phyloP scores from a whole-genome alignment of 805 yeast genomes.

The Jamesozyma spencerorum region DNA sequence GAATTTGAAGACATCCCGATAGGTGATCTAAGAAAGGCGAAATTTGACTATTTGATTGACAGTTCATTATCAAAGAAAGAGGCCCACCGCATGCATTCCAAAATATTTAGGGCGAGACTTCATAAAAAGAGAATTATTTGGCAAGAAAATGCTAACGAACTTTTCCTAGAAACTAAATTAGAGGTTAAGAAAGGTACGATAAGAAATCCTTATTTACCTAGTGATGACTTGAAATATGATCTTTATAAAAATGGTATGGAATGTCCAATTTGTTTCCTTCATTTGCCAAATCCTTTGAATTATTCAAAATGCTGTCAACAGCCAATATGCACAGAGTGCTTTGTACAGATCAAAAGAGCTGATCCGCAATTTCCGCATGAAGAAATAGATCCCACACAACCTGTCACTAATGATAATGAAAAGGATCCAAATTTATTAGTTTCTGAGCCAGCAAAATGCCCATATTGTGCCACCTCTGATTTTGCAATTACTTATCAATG shows the following conservation, averaged over 20 bases:
- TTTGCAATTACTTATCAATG: constrained; percentile 81
- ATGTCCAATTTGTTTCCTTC: constrained; percentile 35
- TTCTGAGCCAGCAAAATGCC: constrained; percentile 85
- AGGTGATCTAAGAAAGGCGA: constrained; percentile 20
- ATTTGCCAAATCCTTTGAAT: constrained; percentile 52
- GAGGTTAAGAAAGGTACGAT: constrained; percentile 33
- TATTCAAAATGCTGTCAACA: constrained; percentile 82
- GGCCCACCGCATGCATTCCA: constrained; percentile 22
- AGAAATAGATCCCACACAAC: constrained; percentile 29
- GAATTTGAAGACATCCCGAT: constrained; percentile 29
- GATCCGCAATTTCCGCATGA: constrained; percentile 74
- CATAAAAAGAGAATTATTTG: constrained; percentile 36
- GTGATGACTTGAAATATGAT: constrained; percentile 38
- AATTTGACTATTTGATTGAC: constrained; percentile 27
- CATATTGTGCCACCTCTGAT: constrained; percentile 81
- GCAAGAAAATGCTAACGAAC: constrained; percentile 53
- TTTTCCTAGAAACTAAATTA: constrained; percentile 46
- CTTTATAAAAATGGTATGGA: constrained; percentile 53
- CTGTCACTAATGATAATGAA: constrained; percentile 22
- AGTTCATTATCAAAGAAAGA: constrained; percentile 23
- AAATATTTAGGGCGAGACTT: constrained; percentile 28
- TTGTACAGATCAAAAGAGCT: constrained; percentile 80
- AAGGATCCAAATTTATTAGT: constrained; percentile 54
- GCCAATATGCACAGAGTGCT: constrained; percentile 92
- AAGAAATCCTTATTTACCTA: constrained; percentile 26